These are phyloP conservation scores for Nemania abortiva DNA, from an alignment of 2,329 filamentous ascomycete species.

Conservation along the genomic window DNA sequence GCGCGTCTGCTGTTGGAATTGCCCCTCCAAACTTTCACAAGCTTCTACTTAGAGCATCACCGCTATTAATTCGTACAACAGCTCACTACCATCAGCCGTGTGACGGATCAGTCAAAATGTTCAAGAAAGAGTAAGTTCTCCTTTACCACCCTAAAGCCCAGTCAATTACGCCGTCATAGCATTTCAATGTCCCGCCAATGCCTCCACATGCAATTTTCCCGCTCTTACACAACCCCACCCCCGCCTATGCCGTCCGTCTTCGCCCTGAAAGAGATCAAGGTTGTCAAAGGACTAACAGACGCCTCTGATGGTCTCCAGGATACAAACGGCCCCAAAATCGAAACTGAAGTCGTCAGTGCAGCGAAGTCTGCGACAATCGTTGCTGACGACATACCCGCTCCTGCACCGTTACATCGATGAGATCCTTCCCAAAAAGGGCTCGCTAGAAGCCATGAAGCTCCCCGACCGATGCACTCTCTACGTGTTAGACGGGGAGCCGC, in stretches of 20 bases:
- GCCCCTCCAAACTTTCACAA: constrained; percentile 53
- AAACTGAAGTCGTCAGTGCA: constrained; percentile 98
- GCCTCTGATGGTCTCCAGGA: constrained; percentile 60
- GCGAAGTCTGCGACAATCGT: constrained; percentile 83
- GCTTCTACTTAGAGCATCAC: constrained; percentile 37
- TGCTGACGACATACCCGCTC: constrained; percentile 86
- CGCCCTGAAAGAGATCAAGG: not conserved
- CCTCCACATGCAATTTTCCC: not conserved
- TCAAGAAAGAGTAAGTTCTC: constrained; percentile 85
- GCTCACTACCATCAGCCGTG: constrained; percentile 16
- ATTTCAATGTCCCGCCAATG: not conserved
- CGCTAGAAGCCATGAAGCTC: constrained; percentile 90
- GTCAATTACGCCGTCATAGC: not conserved
- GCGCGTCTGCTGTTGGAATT: constrained; percentile 33
- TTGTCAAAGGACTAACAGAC: not conserved
- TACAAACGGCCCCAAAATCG: constrained; percentile 83
- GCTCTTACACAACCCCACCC: constrained; percentile 24
- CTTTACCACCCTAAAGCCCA: not conserved
- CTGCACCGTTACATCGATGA: constrained; percentile 92
- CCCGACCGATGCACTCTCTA: constrained; percentile 93
- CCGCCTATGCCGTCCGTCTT: not conserved
- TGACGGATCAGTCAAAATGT: constrained; percentile 70
- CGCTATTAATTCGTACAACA: constrained; percentile 26
- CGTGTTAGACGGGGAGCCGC: constrained; percentile 78
- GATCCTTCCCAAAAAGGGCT: constrained; percentile 93